These are phyloP conservation scores for Sphaceloma murrayae DNA, from an alignment of 2,329 filamentous ascomycete species.

Conservation along the genomic window DNA sequence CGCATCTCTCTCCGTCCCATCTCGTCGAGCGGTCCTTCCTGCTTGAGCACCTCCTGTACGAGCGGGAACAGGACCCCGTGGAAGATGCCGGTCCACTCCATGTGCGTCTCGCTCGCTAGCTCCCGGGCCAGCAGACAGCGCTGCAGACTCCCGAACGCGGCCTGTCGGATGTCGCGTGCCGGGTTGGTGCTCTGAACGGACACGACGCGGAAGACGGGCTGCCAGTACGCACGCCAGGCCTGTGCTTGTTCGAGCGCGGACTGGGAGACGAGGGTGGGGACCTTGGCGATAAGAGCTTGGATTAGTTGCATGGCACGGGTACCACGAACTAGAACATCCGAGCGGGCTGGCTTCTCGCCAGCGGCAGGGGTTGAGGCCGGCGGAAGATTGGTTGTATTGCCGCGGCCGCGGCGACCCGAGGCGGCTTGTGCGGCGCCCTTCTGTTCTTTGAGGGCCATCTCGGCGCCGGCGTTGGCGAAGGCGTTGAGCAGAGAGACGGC, in stretches of 20 bases:
- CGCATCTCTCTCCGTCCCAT: constrained; percentile 92
- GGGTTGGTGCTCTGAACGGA: constrained; percentile 89
- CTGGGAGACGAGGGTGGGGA: constrained; percentile 79
- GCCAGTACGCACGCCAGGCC: constrained; percentile 98
- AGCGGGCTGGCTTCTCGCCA: constrained; percentile 43
- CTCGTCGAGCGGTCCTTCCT: constrained; percentile 83
- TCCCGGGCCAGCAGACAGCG: constrained; percentile 76
- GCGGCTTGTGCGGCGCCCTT: constrained; percentile 33
- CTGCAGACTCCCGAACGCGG: constrained; percentile 79
- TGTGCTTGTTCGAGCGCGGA: constrained; percentile 64
- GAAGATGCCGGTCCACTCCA: constrained; percentile 86
- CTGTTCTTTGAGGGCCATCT: constrained; percentile 62
- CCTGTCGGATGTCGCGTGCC: constrained; percentile 81
- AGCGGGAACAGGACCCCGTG: constrained; percentile 87
- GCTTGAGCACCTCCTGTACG: constrained; percentile 77
- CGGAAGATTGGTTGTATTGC: constrained; percentile 19
- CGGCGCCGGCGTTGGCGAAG: constrained; percentile 73
- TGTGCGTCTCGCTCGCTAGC: constrained; percentile 71
- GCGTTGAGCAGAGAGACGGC: constrained; percentile 76
- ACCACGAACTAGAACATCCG: constrained; percentile 64
- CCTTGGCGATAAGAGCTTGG: constrained; percentile 69
- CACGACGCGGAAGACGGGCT: constrained; percentile 81
- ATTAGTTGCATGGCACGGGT: constrained; percentile 73
- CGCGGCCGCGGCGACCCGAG: constrained; percentile 32
- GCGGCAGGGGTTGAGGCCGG: constrained; percentile 19